A percentile compares a stretch with the other conserved stretches of the same genome.
phyloP scores from a whole-genome alignment of 371 early-diverging fungal genomes.

The Rhizomucor pusillus region DNA sequence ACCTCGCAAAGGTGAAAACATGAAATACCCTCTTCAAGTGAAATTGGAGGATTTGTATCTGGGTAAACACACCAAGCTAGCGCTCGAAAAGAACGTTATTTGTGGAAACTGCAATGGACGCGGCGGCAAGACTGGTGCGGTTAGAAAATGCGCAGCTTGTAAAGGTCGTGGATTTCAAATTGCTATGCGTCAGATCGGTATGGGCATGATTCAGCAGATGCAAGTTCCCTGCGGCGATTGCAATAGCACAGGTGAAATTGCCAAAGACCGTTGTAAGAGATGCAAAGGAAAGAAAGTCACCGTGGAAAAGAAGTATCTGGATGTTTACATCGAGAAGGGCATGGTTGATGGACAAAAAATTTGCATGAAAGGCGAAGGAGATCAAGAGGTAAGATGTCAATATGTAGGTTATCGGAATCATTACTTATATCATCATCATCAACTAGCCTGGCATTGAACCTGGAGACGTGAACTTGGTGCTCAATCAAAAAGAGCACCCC shows the following conservation, averaged over 20 bases:
- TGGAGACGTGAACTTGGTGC: conserved; percentile 86
- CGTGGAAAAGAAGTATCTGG: conserved; percentile 83
- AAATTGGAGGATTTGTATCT: conserved; percentile 85
- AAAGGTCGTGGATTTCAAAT: conserved; percentile 89
- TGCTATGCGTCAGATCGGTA: conserved; percentile 91
- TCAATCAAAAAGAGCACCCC: conserved; percentile 81
- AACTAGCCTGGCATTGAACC: conserved; percentile 57
- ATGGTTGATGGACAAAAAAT: conserved; percentile 90
- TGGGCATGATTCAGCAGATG: conserved; percentile 96
- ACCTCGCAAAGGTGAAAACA: conserved; percentile 73
- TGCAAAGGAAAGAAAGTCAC: conserved; percentile 84
- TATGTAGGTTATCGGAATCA: no score
- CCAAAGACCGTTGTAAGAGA: conserved; percentile 84
- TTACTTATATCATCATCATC: no score
- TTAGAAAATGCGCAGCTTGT: conserved; percentile 78
- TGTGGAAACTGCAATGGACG: conserved; percentile 68
- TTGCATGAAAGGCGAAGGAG: conserved; percentile 87
- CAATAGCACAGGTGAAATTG: conserved; percentile 71
- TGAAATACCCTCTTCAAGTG: conserved; percentile 58
- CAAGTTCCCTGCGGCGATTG: conserved; percentile 62
- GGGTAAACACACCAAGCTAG: conserved; percentile 52
- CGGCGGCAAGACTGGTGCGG: conserved; percentile 48
- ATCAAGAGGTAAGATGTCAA: conserved; percentile 56
- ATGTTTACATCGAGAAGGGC: conserved; percentile 91
- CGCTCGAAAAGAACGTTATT: conserved; percentile 44